Percentiles rank a stretch among this genome's conserved stretches.
These are phyloP conservation scores for Cucurbita ficifolia DNA, from an alignment of 306 rosid species.

Conservation along the genomic window DNA sequence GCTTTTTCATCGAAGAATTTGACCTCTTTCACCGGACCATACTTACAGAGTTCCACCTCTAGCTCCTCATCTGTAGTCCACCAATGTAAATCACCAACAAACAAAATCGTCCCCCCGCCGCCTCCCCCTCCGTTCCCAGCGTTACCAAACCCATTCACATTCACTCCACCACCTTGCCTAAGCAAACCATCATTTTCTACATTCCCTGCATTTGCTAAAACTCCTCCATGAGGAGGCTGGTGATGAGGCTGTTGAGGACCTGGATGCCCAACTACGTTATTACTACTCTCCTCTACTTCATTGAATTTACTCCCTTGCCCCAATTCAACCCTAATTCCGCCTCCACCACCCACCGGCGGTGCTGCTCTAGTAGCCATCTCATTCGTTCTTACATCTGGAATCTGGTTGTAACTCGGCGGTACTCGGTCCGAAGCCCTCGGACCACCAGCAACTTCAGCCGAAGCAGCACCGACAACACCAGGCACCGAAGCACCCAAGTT, in stretches of 20 bases:
- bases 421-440: conserved; percentile 28
- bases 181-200: conserved; percentile 39
- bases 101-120: conserved; percentile 51
- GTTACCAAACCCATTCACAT: conserved; percentile 18
- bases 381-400: conserved; percentile 52
- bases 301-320: conserved; percentile 40
- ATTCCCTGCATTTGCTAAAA: conserved; percentile 25
- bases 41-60: conserved; percentile 65
- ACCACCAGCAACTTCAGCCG: conserved; percentile 16
- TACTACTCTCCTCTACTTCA: conserved; percentile 46
- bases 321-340: conserved; percentile 76
- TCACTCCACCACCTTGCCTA: conserved; percentile 40
- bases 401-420: conserved; percentile 32
- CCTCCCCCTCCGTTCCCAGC: conserved; percentile 15
- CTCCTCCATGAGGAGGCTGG: conserved; percentile 20
- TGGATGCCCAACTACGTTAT: conserved; percentile 25
- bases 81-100: conserved; percentile 98
- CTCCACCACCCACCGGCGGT: conserved; percentile 21
- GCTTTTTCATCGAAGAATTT: conserved; percentile 93
- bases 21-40: conserved; percentile 82
- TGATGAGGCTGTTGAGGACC: conserved; percentile 33
- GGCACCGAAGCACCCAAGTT: conserved; percentile 31
- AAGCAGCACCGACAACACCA: conserved; percentile 27
- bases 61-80: conserved; percentile 96
- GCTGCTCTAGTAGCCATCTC: conserved; percentile 38